Percentiles rank a stretch among this genome's conserved stretches.
These are phyloP conservation scores for Yamadazyma spencermartinsiae DNA, from an alignment of 1,139 yeast species.

Conservation along the genomic window DNA sequence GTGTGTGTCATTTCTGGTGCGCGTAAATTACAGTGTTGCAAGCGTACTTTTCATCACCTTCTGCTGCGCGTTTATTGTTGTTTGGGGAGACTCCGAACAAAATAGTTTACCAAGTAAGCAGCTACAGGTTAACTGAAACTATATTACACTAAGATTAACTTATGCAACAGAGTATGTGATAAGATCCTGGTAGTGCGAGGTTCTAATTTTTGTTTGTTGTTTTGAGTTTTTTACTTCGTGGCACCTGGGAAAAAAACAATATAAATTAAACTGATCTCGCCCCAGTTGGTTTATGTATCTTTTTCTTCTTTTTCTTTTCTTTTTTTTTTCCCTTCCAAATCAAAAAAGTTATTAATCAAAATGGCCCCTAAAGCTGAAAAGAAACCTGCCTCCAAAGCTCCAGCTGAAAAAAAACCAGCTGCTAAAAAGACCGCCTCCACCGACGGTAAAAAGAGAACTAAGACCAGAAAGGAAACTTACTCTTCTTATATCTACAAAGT, in stretches of 20 bases:
- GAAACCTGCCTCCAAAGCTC: constrained; percentile 99
- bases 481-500: constrained; percentile 98
- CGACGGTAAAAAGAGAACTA: constrained; percentile 90
- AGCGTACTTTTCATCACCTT: too few relatives aligned
- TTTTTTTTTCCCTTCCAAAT: constrained; percentile 17
- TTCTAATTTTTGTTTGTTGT: neutral
- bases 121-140: too few relatives aligned
- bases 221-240: neutral
- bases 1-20: too few relatives aligned
- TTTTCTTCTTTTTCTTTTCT: constrained; percentile 10
- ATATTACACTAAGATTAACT: too few relatives aligned
- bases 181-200: neutral
- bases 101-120: neutral
- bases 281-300: constrained; percentile 5
- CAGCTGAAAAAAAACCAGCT: constrained; percentile 94
- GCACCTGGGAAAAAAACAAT: neutral
- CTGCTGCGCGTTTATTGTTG: too few relatives aligned
- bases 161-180: too few relatives aligned
- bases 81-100: too few relatives aligned
- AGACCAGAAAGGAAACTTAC: constrained; percentile 98
- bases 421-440: constrained; percentile 93
- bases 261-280: constrained; percentile 4
- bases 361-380: constrained; percentile 99
- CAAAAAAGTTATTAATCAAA: constrained; percentile 21
- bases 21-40: too few relatives aligned